Conservation (phyloP, 2,329 filamentous ascomycete genomes). For the Sarocladium strictum region DNA sequence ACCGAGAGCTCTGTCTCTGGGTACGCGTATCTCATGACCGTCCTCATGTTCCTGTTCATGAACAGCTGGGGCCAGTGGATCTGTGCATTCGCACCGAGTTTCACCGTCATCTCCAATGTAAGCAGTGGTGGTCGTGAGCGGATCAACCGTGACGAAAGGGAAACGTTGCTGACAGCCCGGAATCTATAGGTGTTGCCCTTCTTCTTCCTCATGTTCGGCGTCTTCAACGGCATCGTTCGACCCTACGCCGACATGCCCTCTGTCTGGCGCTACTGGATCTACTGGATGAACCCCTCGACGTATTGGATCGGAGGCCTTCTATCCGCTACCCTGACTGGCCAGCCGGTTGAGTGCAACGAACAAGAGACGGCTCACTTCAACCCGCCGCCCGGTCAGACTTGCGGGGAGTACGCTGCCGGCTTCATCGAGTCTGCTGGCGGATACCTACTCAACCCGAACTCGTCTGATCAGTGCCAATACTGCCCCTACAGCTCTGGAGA, state of each 20-base stretch:
- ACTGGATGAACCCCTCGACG: slow-evolving; percentile 62
- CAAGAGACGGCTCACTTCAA: slow-evolving; percentile 43
- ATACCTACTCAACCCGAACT: slow-evolving; percentile 57
- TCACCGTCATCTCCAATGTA: slow-evolving; percentile 69
- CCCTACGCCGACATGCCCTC: slow-evolving; percentile 58
- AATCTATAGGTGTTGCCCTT: slow-evolving; percentile 56
- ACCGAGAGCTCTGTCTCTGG: slow-evolving; percentile 59
- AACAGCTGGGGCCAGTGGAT: slow-evolving; percentile 79
- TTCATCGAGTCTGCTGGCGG: slow-evolving; percentile 50
- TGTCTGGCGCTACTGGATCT: slow-evolving; percentile 71
- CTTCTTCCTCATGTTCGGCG: slow-evolving; percentile 71
- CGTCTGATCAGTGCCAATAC: slow-evolving; percentile 58
- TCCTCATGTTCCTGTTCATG: slow-evolving; percentile 74
- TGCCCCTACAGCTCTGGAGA: slow-evolving; percentile 54
- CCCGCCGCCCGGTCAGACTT: slow-evolving; percentile 58
- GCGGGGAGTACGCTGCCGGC: slow-evolving; percentile 53
- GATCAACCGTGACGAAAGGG: too few species aligned
- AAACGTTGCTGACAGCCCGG: not conserved
- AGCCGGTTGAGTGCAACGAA: slow-evolving; percentile 41
- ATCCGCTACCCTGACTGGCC: slow-evolving; percentile 50
- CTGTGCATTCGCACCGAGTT: slow-evolving; percentile 71
- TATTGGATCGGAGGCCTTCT: slow-evolving; percentile 70
- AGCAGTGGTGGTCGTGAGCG: too few species aligned
- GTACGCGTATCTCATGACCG: slow-evolving; percentile 72
- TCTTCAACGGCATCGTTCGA: slow-evolving; percentile 74